Evolutionary conservation across 2,329 filamentous ascomycete species (phyloP).

Genomic region (Neonectria hederae): DNA sequence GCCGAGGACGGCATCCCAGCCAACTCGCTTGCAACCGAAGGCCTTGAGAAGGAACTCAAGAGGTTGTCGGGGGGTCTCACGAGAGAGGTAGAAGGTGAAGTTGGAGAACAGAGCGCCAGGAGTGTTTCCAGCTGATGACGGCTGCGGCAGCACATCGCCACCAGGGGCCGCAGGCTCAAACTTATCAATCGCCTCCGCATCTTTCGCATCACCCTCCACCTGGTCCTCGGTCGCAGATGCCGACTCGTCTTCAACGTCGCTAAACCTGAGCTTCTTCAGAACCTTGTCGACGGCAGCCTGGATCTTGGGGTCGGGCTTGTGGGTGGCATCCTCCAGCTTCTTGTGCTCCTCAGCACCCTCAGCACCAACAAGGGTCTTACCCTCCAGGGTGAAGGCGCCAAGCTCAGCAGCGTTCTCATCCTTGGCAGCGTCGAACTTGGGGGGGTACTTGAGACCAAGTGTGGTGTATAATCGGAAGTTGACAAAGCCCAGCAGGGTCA

Average conservation of each 20-base stretch:
- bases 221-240: conserved; percentile 51
- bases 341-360: conserved; percentile 64
- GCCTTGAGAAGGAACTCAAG: conserved; percentile 93
- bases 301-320: conserved; percentile 68
- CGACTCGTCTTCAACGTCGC: conserved; percentile 56
- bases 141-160: conserved; percentile 87
- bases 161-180: conserved; percentile 87
- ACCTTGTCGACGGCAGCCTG: conserved; percentile 76
- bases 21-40: conserved; percentile 95
- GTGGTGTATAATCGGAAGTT: conserved; percentile 96
- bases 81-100: conserved; percentile 91
- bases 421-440: conserved; percentile 87
- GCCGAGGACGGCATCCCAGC: conserved; percentile 91
- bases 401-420: conserved; percentile 92
- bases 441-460: conserved; percentile 91
- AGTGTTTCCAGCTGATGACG: conserved; percentile 71
- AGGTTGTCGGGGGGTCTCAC: conserved; percentile 89
- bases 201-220: conserved; percentile 58
- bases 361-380: conserved; percentile 67
- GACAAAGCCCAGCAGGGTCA: conserved; percentile 92
- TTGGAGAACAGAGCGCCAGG: conserved; percentile 83
- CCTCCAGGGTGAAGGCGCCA: conserved; percentile 89
- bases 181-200: conserved; percentile 80
- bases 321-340: conserved; percentile 57
- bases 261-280: conserved; percentile 71